Conservation (phyloP, 805 yeast genomes). For the Cyberlindnera subsufficiens region DNA sequence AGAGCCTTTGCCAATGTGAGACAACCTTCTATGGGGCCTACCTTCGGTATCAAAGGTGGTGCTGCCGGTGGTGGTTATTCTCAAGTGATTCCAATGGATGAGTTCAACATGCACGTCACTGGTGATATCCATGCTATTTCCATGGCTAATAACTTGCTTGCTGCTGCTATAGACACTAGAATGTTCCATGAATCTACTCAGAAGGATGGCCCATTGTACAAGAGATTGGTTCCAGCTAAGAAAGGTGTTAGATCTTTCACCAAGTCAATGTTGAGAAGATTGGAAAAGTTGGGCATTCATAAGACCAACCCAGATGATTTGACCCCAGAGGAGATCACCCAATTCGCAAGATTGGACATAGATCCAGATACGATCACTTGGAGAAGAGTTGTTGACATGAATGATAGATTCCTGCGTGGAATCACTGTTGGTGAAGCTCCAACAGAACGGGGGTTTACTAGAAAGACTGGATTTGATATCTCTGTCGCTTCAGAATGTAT, state of each 20-base stretch:
- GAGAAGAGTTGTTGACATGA: conserved; percentile 90
- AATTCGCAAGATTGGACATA: conserved; percentile 79
- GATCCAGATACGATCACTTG: conserved; percentile 88
- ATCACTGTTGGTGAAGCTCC: conserved; percentile 88
- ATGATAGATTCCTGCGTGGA: conserved; percentile 86
- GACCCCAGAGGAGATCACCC: conserved; percentile 65
- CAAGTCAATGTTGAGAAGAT: conserved; percentile 69
- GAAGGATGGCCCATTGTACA: conserved; percentile 73
- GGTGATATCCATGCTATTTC: conserved; percentile 97
- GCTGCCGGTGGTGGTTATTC: conserved; percentile 99
- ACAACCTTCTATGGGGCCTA: conserved; percentile 98
- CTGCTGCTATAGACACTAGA: conserved; percentile 96
- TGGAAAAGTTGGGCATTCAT: conserved; percentile 72
- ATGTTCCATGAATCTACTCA: conserved; percentile 93
- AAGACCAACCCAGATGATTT: conserved; percentile 77
- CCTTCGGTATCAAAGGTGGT: conserved; percentile 98
- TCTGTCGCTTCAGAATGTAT: conserved; percentile 94
- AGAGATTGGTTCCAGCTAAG: conserved; percentile 80
- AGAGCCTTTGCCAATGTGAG: conserved; percentile 91
- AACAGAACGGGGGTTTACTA: conserved; percentile 83
- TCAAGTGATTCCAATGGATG: conserved; percentile 98
- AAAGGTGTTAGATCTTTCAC: conserved; percentile 79
- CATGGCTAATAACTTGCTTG: conserved; percentile 87
- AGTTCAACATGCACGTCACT: conserved; percentile 93
- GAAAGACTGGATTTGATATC: conserved; percentile 91